Conservation (phyloP, 768 basidiomycete species). For the Kwoniella sp. region DNA sequence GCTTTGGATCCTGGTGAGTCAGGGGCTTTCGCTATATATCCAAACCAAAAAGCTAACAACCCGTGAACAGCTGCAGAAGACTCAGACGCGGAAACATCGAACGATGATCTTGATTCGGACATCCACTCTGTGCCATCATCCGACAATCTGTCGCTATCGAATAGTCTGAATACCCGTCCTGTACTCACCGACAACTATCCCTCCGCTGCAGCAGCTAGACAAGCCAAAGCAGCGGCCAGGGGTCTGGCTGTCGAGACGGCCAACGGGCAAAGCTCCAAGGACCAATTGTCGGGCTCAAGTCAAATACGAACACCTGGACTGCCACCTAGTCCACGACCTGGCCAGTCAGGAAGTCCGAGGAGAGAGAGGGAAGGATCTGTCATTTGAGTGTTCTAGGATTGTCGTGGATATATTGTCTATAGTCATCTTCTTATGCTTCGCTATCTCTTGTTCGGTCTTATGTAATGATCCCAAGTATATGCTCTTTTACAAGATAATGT, state of each 20-base stretch:
- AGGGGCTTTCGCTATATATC: background rate
- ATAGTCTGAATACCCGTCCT: background rate
- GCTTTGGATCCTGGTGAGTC: slow-evolving; percentile 44
- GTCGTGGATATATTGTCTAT: background rate
- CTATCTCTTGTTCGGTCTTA: background rate
- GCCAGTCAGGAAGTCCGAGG: slow-evolving; percentile 9
- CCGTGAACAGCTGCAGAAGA: slow-evolving; percentile 19
- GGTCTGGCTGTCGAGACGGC: slow-evolving; percentile 15
- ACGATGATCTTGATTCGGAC: slow-evolving; percentile 25
- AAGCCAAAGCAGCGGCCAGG: slow-evolving; percentile 22
- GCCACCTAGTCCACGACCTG: slow-evolving; percentile 20
- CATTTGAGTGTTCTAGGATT: background rate
- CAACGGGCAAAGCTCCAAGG: background rate
- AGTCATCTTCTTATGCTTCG: background rate
- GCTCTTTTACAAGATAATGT: background rate
- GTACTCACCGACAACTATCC: slow-evolving; percentile 7
- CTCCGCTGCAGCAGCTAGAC: slow-evolving; percentile 14
- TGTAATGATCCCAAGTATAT: background rate
- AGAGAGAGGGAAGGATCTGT: slow-evolving; percentile 8
- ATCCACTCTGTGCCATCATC: slow-evolving; percentile 12
- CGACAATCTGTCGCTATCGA: slow-evolving; percentile 2
- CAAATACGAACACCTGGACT: slow-evolving; percentile 9
- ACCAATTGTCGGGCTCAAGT: background rate
- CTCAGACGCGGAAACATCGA: slow-evolving; percentile 25
- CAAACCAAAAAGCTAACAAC: background rate